Evolutionary conservation across 768 basidiomycete genomes (phyloP).

Genomic region (Naganishia antarctica): DNA sequence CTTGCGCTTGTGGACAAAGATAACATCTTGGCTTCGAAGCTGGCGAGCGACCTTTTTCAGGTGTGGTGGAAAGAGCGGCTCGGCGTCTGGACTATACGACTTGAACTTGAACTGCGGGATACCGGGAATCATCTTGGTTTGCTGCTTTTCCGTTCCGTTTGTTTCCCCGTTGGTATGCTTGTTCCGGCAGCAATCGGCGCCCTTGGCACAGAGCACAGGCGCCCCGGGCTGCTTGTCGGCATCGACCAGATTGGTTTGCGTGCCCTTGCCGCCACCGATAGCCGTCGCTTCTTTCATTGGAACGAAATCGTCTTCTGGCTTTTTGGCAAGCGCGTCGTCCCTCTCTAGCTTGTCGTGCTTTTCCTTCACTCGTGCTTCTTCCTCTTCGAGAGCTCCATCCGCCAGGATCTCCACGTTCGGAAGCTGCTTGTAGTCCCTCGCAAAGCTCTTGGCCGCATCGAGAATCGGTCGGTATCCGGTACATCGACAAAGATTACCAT

Average conservation of each 20-base stretch:
- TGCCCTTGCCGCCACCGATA: constrained; percentile 19
- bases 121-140: constrained; percentile 22
- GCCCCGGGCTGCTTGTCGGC: constrained; percentile 24
- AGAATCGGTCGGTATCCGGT: constrained; percentile 40
- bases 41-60: constrained; percentile 25
- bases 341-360: constrained; percentile 22
- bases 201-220: constrained; percentile 34
- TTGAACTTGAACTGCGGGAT: constrained; percentile 39
- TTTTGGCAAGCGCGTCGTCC: constrained; percentile 18
- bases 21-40: constrained; percentile 17
- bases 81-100: constrained; percentile 35
- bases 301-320: constrained; percentile 28
- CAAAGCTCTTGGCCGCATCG: constrained; percentile 37
- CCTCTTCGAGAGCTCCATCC: constrained; percentile 9
- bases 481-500: constrained; percentile 39
- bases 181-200: constrained; percentile 37
- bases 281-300: constrained; percentile 32
- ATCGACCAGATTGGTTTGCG: constrained; percentile 19
- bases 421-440: constrained; percentile 27
- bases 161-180: constrained; percentile 9
- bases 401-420: constrained; percentile 16
- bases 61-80: constrained; percentile 37
- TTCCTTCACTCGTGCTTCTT: neutral
- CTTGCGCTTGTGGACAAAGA: constrained; percentile 16
- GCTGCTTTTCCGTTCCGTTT: neutral